These are phyloP conservation scores for Haematococcus lacustris DNA, from an alignment of 139 green algal genomes.

Conservation along the genomic window DNA sequence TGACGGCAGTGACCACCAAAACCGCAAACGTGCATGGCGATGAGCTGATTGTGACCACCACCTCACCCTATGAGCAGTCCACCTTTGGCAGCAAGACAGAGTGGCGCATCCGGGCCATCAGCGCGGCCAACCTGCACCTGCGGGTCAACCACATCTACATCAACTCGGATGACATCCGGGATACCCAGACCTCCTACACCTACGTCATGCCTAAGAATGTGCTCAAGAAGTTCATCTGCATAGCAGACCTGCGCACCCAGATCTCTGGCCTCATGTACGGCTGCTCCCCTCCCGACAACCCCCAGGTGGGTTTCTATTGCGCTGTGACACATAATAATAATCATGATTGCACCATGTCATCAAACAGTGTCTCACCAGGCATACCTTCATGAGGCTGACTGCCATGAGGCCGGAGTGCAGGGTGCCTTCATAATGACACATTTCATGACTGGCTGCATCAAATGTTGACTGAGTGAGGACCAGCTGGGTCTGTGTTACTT, in stretches of 20 bases:
- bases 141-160: conserved; percentile 99
- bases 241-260: conserved; percentile 96
- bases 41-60: conserved; percentile 95
- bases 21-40: conserved; percentile 96
- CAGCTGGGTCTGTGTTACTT: neutral
- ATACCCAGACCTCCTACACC: conserved; percentile 82
- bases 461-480: neutral
- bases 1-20: conserved; percentile 90
- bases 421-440: neutral
- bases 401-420: neutral
- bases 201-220: conserved; percentile 99
- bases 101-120: conserved; percentile 97
- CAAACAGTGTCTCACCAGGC: neutral
- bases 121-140: conserved; percentile 94
- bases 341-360: neutral
- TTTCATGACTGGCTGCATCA: neutral
- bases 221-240: conserved; percentile 98
- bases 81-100: conserved; percentile 94
- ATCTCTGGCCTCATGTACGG: conserved; percentile 91
- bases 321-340: neutral
- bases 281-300: conserved; percentile 92
- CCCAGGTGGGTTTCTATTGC: conserved; percentile 40
- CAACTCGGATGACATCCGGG: conserved; percentile 90
- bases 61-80: conserved; percentile 89
- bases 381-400: neutral